Base-by-base conservation (phyloP, 768 basidiomycete species). In the Sarcodon aspratus region DNA sequence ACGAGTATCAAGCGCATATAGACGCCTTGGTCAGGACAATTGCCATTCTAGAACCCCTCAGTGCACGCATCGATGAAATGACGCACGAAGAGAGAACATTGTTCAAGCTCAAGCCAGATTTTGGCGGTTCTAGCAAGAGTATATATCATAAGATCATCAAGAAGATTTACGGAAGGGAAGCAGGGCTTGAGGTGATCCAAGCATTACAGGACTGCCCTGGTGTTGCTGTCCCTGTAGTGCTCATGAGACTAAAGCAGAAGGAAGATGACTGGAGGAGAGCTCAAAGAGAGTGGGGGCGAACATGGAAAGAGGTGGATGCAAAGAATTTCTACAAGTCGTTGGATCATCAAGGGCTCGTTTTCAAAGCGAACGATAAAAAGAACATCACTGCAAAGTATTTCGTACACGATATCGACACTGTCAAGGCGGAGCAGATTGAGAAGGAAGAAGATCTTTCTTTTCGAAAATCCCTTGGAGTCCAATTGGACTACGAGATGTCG, bases 261-360 rank as follows among this genome's bases (percentile, higher is more conserved):
- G 89, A 97, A 63, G 94, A 96, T 52, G 96, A 99, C 61, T 99
- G 96, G 96, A 82, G 90, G 59, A 76, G 89, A 33, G 82, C 86
- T 31, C 89, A 93, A 63, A 76, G 95, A 31, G 94, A 97, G 64
- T 98, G 92, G 91, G 90, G 85, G 66, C 78, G 86, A 52, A 94
- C 92, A 12, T 98, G 96, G 96, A 76, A 92, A 46, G 95, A 97
- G 63, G 86, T 94, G 45, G 92, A 99, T 58, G 84, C 85, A 49
- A 93, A 92, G 69, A 98, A 98, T 69, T 98, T 94, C 62, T 95
- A 96, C 80, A 97, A 95, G 68, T 85, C 86, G 32, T 80, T 98
- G 45, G 96, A 99, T 62, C 91, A 96, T 60, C 94, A 96, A 63
- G 94, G 92, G 13, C 87, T 89, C 63, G 80, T 75, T 51, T 96